These are phyloP conservation scores for Fusarium sp. DNA, from an alignment of 2,329 filamentous ascomycete species.

Conservation along the genomic window DNA sequence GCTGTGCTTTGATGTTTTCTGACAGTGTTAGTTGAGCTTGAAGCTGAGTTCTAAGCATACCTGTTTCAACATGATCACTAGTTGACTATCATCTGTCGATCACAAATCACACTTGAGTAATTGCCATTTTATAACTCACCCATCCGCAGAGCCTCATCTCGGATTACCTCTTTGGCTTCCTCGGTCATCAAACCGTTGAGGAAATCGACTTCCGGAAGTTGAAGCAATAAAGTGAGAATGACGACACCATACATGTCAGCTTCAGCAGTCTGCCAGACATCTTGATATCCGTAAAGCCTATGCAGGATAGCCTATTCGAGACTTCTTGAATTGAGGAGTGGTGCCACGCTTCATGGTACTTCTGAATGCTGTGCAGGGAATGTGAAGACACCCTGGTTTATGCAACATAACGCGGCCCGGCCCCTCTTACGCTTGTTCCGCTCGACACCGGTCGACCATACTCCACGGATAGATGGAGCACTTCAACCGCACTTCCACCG, in stretches of 20 bases:
- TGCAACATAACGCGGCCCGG: conserved; percentile 19
- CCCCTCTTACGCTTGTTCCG: conserved; percentile 17
- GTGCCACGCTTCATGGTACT: conserved; percentile 21
- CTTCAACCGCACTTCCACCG: neutral
- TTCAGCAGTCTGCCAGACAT: conserved; percentile 17
- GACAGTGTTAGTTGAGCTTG: conserved; percentile 3
- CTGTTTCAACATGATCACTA: conserved; percentile 13
- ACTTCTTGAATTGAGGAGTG: conserved; percentile 1
- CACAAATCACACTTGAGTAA: neutral
- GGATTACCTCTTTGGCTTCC: conserved; percentile 34
- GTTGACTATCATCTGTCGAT: neutral
- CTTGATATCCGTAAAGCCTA: neutral
- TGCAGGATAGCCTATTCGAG: neutral
- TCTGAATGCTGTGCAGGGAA: conserved; percentile 3
- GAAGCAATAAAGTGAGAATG: conserved; percentile 15
- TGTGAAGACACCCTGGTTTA: conserved; percentile 17
- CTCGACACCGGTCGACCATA: conserved; percentile 17
- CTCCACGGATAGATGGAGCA: neutral
- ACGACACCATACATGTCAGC: conserved; percentile 31
- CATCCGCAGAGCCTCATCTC: conserved; percentile 34
- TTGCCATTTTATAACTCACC: conserved; percentile 30
- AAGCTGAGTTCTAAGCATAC: neutral
- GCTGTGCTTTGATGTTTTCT: conserved; percentile 16
- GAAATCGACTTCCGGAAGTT: neutral
- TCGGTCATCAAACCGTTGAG: conserved; percentile 8